Evolutionary conservation across 441 rosid species (phyloP).

Genomic region (Adansonia rubrostipa): DNA sequence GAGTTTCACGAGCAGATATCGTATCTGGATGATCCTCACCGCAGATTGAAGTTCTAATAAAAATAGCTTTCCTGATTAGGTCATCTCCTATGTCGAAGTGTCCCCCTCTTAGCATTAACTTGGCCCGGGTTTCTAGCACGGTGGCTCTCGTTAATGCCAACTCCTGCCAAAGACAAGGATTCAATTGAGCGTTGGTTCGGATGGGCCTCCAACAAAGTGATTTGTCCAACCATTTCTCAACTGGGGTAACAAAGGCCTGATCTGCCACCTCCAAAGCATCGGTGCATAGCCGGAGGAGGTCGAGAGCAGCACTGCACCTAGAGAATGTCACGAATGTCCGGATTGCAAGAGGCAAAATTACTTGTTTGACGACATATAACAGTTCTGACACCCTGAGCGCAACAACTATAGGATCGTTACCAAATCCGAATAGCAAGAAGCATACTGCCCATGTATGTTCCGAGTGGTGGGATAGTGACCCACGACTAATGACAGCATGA

Average conservation of each 20-base stretch:
- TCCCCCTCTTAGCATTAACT: conserved; percentile 86
- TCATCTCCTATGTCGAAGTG: conserved; percentile 83
- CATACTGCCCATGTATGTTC: conserved; percentile 89
- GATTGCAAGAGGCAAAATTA: conserved; percentile 76
- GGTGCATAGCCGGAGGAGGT: conserved; percentile 84
- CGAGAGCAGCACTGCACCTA: conserved; percentile 77
- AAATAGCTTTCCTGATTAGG: conserved; percentile 84
- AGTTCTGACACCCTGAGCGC: conserved; percentile 75
- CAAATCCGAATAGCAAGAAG: conserved; percentile 76
- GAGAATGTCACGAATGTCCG: conserved; percentile 77
- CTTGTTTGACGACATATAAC: conserved; percentile 57
- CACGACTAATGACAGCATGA: conserved; percentile 69
- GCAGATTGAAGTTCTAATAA: conserved; percentile 77
- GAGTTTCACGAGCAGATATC: conserved; percentile 74
- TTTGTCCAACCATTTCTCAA: conserved; percentile 80
- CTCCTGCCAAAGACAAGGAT: conserved; percentile 94
- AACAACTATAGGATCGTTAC: conserved; percentile 60
- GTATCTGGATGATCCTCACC: conserved; percentile 95
- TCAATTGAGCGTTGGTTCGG: conserved; percentile 80
- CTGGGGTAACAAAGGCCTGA: conserved; percentile 82
- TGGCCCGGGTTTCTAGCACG: conserved; percentile 86
- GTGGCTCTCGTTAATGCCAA: conserved; percentile 84
- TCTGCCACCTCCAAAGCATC: conserved; percentile 83
- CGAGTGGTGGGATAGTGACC: conserved; percentile 53
- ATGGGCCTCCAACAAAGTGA: conserved; percentile 90